Evolutionary conservation across 805 yeast species (phyloP), one percentile per base, ranked within the genome.

Genomic region (Lipomyces spencermartinsiae): DNA sequence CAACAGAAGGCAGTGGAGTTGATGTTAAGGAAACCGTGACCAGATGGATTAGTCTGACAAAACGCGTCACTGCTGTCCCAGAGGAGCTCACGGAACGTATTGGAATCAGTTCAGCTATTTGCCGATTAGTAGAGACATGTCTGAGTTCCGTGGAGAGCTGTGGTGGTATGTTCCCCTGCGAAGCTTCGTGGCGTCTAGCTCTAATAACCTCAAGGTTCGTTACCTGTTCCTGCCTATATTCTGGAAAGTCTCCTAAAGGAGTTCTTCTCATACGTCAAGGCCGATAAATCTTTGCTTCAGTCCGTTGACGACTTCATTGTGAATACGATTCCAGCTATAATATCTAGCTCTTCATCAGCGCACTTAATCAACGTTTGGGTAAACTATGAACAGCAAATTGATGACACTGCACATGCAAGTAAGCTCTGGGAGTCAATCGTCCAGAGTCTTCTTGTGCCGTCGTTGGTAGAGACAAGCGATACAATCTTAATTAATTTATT

Each of bases 341-440:
- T 69, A 4, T 53, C 59, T 1, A 59, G 63, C 43, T 53, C 34
- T 16, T 65, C 70, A 8, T 65, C 63, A 5, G 9, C 61, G 10
- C 34, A 43, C 14, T 29, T 69, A 35, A 54, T 65, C 35, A 56
- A 66, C 16, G 60, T 66, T 10, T 69, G 71, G 71, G 8, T 59
- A 2, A n/a, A 22, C 12, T 62, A 59, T 16, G 67, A 66, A 31
- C 19, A 29, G 1, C 39, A 55, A 19, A 12, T 61, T 19, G 22
- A 29, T 9, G 56, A 63, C 19, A 4, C 43, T 3, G 56, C 5
- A 7, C 65, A 65, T n/a, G 49, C 61, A 4, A 29, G 25, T 33
- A 19, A 51, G 35, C 9, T 58, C 1, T 69, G 62, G 54, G 12
- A 2, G 10, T 19, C 59, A 6, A 46, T 65, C 2, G 1, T 69